phyloP scores from a whole-genome alignment of 306 rosid species.

The Canavalia ensiformis region DNA sequence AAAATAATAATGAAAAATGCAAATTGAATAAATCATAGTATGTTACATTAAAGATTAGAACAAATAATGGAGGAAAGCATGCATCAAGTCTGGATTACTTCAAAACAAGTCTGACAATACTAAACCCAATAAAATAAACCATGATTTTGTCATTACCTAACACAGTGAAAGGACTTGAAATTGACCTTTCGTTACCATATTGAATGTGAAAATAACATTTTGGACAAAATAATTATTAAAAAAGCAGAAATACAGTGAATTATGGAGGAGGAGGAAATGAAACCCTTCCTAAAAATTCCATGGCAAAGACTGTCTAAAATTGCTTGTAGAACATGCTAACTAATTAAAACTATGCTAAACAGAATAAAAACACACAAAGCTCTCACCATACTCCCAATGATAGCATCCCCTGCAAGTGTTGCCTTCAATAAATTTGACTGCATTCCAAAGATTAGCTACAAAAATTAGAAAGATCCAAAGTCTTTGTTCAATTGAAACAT shows the following conservation, averaged over 20 bases:
- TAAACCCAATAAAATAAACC: not conserved
- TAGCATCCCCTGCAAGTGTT: conserved; percentile 79
- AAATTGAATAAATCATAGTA: not conserved
- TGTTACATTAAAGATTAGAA: not conserved
- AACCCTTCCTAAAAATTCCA: not conserved
- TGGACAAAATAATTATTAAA: too few species aligned
- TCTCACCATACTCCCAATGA: conserved; percentile 70
- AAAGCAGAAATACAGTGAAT: too few species aligned
- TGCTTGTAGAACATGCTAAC: not conserved
- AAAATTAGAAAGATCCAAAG: conserved; percentile 11
- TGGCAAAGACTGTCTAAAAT: not conserved
- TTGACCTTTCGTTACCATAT: not conserved
- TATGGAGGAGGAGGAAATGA: too few species aligned
- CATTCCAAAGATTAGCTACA: conserved; percentile 1
- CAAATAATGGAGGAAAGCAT: not conserved
- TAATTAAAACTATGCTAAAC: not conserved
- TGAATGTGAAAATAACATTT: conserved; percentile 15
- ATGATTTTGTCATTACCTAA: not conserved
- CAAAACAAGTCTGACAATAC: not conserved
- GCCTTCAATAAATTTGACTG: conserved; percentile 76
- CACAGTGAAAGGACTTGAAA: not conserved
- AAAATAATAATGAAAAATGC: not conserved
- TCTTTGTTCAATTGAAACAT: conserved; percentile 29
- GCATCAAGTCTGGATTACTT: not conserved
- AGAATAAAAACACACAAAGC: not conserved